Conservation (phyloP, 108 stramenopile species). For the Craspedostauros australis region DNA sequence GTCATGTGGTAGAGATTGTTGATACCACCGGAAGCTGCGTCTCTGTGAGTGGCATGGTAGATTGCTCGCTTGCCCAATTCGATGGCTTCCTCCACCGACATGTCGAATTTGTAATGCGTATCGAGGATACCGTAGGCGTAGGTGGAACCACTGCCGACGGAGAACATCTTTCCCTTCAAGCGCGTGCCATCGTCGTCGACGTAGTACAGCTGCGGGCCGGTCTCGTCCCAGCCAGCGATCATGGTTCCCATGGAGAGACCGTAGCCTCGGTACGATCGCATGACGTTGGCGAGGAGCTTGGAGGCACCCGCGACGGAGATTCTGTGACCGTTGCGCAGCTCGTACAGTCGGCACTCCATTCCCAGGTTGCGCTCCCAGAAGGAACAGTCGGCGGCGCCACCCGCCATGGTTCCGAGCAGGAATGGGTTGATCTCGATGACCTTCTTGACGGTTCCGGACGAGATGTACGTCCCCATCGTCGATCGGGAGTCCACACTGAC, state of each 20-base stretch:
- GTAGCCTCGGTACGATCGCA: constrained; percentile 95
- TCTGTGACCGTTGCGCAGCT: constrained; percentile 94
- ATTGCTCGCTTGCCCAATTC: constrained; percentile 99
- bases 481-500: constrained; percentile 95
- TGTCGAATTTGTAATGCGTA: constrained; percentile 85
- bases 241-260: constrained; percentile 99
- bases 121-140: constrained; percentile 99
- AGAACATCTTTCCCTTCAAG: constrained; percentile 95
- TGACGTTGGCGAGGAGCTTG: constrained; percentile 96
- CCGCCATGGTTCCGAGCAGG: constrained; percentile 99
- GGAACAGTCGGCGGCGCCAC: constrained; percentile 98
- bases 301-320: constrained; percentile 97
- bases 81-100: constrained; percentile 98
- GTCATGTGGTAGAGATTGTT: constrained; percentile 95
- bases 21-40: constrained; percentile 97
- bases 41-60: constrained; percentile 98
- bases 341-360: constrained; percentile 95
- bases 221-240: constrained; percentile 98
- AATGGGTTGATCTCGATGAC: constrained; percentile 99
- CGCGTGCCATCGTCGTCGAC: constrained; percentile 99
- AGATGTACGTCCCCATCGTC: constrained; percentile 98
- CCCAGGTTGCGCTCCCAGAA: constrained; percentile 99
- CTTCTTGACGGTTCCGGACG: constrained; percentile 95
- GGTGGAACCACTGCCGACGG: constrained; percentile 97
- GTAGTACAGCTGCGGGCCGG: constrained; percentile 98